These are phyloP conservation scores for Metroxylon sagu DNA, from an alignment of 176 grass and related monocot genomes.

Conservation along the genomic window DNA sequence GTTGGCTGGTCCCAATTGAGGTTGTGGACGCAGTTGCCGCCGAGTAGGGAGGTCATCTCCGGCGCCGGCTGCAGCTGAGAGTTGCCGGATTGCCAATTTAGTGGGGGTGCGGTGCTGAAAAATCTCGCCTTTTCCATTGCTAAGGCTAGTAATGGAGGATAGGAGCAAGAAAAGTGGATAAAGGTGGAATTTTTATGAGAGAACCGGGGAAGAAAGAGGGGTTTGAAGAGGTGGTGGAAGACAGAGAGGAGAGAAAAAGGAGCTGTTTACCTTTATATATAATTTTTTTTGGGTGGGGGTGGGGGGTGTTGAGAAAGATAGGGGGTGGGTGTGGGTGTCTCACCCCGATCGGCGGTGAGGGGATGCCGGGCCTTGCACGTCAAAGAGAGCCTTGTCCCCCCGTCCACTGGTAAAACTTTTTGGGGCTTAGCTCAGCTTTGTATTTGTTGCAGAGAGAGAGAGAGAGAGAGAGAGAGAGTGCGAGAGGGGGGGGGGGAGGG, in stretches of 20 bases:
- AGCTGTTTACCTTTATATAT: no score
- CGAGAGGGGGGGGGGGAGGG: no score
- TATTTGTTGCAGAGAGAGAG: not conserved
- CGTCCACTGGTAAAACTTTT: not conserved
- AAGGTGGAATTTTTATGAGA: not conserved
- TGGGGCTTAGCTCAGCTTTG: not conserved
- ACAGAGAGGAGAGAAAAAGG: no score
- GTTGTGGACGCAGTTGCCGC: conserved; percentile 9
- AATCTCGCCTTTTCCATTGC: conserved; percentile 35
- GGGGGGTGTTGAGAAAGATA: no score
- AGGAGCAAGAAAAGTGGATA: not conserved
- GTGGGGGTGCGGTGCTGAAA: conserved; percentile 2
- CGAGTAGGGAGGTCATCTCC: not conserved
- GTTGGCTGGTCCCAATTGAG: conserved; percentile 3
- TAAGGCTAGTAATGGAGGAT: not conserved
- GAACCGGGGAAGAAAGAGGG: not conserved
- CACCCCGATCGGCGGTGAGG: not conserved
- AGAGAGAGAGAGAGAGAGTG: not conserved
- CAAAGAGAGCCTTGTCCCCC: not conserved
- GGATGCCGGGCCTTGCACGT: conserved; percentile 8
- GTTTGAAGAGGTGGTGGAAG: not conserved
- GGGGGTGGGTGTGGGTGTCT: no score
- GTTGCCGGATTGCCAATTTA: conserved; percentile 4
- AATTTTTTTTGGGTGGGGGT: no score
- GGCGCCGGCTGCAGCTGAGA: not conserved